Evolutionary conservation across 2,329 filamentous ascomycete genomes (phyloP).

Genomic region (Hirsutella thompsonii): DNA sequence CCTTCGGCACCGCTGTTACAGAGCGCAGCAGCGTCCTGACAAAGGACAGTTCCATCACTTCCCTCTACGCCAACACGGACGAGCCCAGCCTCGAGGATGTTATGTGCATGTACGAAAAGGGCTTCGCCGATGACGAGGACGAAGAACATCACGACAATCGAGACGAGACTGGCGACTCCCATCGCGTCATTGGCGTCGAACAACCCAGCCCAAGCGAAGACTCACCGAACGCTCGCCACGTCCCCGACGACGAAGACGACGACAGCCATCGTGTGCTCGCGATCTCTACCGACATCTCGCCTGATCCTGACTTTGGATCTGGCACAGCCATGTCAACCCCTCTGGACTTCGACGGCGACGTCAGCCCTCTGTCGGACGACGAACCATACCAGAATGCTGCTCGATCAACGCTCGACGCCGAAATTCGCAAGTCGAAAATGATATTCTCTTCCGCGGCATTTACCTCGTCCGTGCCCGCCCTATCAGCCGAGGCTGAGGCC

Average conservation of each 20-base stretch:
- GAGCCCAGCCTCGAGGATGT: conserved; percentile 53
- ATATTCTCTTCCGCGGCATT: conserved; percentile 26
- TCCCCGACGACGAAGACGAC: background rate
- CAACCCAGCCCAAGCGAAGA: background rate
- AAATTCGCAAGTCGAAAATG: conserved; percentile 26
- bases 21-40: conserved; percentile 75
- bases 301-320: conserved; percentile 1
- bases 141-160: conserved; percentile 15
- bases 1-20: conserved; percentile 52
- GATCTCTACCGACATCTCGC: background rate
- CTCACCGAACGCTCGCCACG: background rate
- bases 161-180: conserved; percentile 1
- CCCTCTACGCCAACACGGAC: conserved; percentile 37
- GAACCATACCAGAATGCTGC: conserved; percentile 7
- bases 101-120: conserved; percentile 56
- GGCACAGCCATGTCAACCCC: conserved; percentile 5
- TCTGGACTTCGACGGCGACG: no score
- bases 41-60: conserved; percentile 64
- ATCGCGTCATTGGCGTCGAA: conserved; percentile 1
- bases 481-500: conserved; percentile 17
- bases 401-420: conserved; percentile 20
- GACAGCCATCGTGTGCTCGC: background rate
- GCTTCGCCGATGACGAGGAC: conserved; percentile 36
- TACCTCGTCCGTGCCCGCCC: conserved; percentile 24
- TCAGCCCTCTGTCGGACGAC: conserved; percentile 1